Evolutionary conservation across 495 filamentous ascomycete genomes (phyloP).

Genomic region (Podospora tetraspora): DNA sequence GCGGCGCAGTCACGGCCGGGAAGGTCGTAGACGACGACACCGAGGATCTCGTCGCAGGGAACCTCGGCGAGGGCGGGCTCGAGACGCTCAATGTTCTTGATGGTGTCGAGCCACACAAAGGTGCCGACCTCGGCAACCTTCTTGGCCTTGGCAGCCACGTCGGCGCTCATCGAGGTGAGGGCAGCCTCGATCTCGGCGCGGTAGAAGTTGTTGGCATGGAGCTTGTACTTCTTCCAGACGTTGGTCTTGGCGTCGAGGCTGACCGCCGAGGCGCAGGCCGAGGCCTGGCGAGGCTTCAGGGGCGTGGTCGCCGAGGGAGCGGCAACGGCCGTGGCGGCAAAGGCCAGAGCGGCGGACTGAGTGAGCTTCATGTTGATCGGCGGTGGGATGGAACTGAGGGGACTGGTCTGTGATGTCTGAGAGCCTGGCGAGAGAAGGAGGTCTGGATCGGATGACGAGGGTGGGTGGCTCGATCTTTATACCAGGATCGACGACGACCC

Average conservation of each 20-base stretch:
- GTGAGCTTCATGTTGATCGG: slow-evolving; percentile 43
- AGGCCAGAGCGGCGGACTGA: slow-evolving; percentile 34
- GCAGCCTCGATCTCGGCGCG: slow-evolving; percentile 48
- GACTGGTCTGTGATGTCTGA: slow-evolving; percentile 17
- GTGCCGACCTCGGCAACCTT: slow-evolving; percentile 60
- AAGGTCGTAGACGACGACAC: slow-evolving; percentile 71
- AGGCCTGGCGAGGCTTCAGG: slow-evolving; percentile 27
- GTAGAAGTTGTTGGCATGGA: slow-evolving; percentile 56
- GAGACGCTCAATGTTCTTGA: slow-evolving; percentile 56
- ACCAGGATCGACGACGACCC: slow-evolving; percentile 15
- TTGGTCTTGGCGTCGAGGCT: slow-evolving; percentile 49
- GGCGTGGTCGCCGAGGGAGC: slow-evolving; percentile 34
- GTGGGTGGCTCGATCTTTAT: slow-evolving; percentile 34
- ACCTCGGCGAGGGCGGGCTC: slow-evolving; percentile 52
- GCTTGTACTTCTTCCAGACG: slow-evolving; percentile 47
- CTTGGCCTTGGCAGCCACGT: slow-evolving; percentile 38
- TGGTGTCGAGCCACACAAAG: slow-evolving; percentile 65
- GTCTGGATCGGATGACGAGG: slow-evolving; percentile 9
- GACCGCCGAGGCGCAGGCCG: slow-evolving; percentile 46
- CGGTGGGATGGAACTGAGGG: slow-evolving; percentile 14
- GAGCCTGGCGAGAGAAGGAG: slow-evolving; percentile 9
- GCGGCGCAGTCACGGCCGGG: slow-evolving; percentile 76
- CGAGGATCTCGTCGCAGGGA: slow-evolving; percentile 50
- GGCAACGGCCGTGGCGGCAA: slow-evolving; percentile 40
- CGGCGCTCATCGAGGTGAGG: slow-evolving; percentile 36